Conservation (phyloP, 2,329 filamentous ascomycete species). For the Fusarium nematophilum region DNA sequence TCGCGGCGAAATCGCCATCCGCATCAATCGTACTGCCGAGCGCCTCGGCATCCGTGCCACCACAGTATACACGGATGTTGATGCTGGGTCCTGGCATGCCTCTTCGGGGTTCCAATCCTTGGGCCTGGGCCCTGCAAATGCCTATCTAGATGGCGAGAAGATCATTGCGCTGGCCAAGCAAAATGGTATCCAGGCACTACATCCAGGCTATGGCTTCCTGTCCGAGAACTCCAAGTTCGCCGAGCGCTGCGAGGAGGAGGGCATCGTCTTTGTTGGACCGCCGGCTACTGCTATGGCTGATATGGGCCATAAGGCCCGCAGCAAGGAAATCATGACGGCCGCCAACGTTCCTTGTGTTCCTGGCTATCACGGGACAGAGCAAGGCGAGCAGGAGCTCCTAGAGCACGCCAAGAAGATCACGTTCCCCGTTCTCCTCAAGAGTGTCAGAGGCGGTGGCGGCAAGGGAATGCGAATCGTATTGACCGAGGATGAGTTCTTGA, state of each 20-base stretch:
- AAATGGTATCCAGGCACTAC: conserved; percentile 88
- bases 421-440: conserved; percentile 82
- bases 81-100: conserved; percentile 88
- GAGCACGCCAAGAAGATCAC: conserved; percentile 76
- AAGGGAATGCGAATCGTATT: conserved; percentile 86
- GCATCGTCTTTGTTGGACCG: conserved; percentile 93
- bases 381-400: conserved; percentile 72
- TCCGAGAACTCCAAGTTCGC: conserved; percentile 95
- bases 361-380: conserved; percentile 90
- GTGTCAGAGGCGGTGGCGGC: conserved; percentile 82
- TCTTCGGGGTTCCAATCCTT: conserved; percentile 85
- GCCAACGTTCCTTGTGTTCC: conserved; percentile 98
- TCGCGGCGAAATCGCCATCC: conserved; percentile 94
- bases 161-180: conserved; percentile 91
- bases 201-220: conserved; percentile 96
- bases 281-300: conserved; percentile 83
- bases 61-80: conserved; percentile 93
- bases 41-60: conserved; percentile 92
- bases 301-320: conserved; percentile 94
- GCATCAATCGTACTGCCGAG: conserved; percentile 88
- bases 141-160: conserved; percentile 92
- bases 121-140: conserved; percentile 83
- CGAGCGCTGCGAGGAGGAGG: conserved; percentile 86
- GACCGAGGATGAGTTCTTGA: conserved; percentile 73
- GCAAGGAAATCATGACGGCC: conserved; percentile 95